A percentile compares a stretch with the other conserved stretches of the same genome.
Evolutionary conservation across 2,329 filamentous ascomycete genomes (phyloP).

Genomic region (Escovopsis sp.): DNA sequence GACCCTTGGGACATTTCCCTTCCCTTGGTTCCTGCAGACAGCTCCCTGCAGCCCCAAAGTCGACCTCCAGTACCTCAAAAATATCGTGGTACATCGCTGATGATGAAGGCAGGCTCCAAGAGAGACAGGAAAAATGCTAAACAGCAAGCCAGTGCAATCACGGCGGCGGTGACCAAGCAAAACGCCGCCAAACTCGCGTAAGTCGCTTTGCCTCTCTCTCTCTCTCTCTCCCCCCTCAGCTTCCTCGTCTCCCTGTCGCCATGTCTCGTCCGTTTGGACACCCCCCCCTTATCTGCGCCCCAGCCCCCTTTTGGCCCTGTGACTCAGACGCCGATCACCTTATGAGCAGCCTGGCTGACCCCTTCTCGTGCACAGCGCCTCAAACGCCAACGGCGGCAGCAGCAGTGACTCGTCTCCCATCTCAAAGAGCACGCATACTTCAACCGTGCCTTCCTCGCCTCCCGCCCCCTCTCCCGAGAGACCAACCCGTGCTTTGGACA

Average conservation of each 20-base stretch:
- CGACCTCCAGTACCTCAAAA: background rate
- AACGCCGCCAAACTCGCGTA: conserved; percentile 37
- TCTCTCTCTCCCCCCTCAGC: too few relatives aligned
- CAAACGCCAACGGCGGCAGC: conserved; percentile 16
- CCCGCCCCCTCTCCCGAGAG: conserved; percentile 30
- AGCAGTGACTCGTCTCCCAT: conserved; percentile 15
- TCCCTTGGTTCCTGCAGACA: background rate
- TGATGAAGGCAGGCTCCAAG: conserved; percentile 13
- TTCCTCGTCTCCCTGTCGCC: conserved; percentile 4
- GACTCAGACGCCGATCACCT: background rate
- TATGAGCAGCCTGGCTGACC: conserved; percentile 11
- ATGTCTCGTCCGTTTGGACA: conserved; percentile 10
- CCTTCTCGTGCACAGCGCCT: conserved; percentile 9
- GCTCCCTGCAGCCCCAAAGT: background rate
- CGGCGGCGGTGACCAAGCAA: conserved; percentile 38
- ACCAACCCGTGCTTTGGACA: too few relatives aligned
- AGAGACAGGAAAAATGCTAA: conserved; percentile 41
- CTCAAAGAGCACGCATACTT: conserved; percentile 20
- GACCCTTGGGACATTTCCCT: too few relatives aligned
- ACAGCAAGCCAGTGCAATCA: conserved; percentile 37
- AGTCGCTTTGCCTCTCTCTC: conserved; percentile 13
- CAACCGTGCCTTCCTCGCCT: conserved; percentile 28
- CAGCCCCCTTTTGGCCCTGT: background rate
- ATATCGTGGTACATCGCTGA: background rate
- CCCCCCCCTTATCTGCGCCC: conserved; percentile 4